Evolutionary conservation across 306 rosid species (phyloP).

Genomic region (Crotalaria pallida): DNA sequence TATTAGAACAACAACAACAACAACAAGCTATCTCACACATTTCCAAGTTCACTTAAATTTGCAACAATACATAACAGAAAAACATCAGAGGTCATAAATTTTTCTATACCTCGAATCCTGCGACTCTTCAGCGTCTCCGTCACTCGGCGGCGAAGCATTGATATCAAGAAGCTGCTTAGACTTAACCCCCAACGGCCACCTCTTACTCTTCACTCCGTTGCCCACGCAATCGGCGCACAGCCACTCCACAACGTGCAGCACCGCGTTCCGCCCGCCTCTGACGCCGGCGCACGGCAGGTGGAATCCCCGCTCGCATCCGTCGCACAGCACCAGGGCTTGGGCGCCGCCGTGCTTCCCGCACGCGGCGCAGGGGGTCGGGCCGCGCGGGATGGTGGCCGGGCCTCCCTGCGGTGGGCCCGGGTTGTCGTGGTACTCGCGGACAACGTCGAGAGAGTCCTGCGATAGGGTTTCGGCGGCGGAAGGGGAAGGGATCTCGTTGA

Average conservation of each 20-base stretch:
- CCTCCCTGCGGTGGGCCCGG: slow-evolving; percentile 75
- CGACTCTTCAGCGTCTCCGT: slow-evolving; percentile 48
- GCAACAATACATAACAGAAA: too few species aligned
- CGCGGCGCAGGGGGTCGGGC: slow-evolving; percentile 35
- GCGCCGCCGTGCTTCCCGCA: slow-evolving; percentile 58
- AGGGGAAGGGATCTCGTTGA: slow-evolving; percentile 98
- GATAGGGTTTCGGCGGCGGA: slow-evolving; percentile 61
- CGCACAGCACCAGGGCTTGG: slow-evolving; percentile 75
- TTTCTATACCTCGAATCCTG: slow-evolving; percentile 58
- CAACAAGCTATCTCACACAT: not conserved
- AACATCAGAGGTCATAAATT: not conserved
- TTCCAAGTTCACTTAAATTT: not conserved
- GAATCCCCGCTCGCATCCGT: slow-evolving; percentile 86
- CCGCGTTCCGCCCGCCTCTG: slow-evolving; percentile 46
- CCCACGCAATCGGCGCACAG: slow-evolving; percentile 69
- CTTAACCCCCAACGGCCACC: slow-evolving; percentile 93
- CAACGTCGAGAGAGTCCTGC: slow-evolving; percentile 71
- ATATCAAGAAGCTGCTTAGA: slow-evolving; percentile 83
- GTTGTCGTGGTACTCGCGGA: slow-evolving; percentile 70
- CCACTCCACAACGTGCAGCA: slow-evolving; percentile 66
- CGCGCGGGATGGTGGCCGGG: slow-evolving; percentile 41
- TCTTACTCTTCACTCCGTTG: slow-evolving; percentile 71
- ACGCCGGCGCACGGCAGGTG: slow-evolving; percentile 75
- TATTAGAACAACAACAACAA: not conserved
- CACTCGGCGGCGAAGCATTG: slow-evolving; percentile 96